These are phyloP conservation scores for Diospyros lotus DNA, from an alignment of 148 eudicot genomes.

Conservation along the genomic window DNA sequence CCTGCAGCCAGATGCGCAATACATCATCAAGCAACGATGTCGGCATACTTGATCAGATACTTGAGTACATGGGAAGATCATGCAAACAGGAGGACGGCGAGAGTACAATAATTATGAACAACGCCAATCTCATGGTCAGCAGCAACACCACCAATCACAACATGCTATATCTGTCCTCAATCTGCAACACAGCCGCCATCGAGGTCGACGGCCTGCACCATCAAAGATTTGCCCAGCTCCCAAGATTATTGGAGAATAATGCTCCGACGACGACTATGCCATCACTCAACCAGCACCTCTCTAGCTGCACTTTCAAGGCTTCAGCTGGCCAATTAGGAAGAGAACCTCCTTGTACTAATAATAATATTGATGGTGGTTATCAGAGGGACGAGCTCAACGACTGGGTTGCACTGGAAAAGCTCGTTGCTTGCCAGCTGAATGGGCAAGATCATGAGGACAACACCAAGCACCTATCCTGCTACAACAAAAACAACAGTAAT, in stretches of 20 bases:
- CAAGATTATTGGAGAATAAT: constrained; percentile 17
- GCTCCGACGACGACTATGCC: constrained; percentile 1
- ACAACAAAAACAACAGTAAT: neutral
- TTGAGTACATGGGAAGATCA: constrained; percentile 28
- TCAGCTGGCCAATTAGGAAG: constrained; percentile 6
- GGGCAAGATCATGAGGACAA: constrained; percentile 25
- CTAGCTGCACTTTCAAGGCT: neutral
- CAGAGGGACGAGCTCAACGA: constrained; percentile 15
- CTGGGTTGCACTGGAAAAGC: constrained; percentile 45
- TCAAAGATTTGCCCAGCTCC: constrained; percentile 34
- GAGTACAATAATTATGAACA: neutral
- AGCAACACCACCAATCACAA: neutral
- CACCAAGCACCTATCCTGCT: constrained; percentile 19
- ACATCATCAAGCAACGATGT: constrained; percentile 8
- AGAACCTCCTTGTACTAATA: constrained; percentile 7
- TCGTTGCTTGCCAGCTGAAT: constrained; percentile 56
- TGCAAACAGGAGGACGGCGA: constrained; percentile 26
- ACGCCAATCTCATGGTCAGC: neutral
- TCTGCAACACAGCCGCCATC: neutral
- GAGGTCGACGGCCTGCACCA: neutral
- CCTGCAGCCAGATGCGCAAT: neutral
- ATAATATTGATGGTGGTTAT: neutral
- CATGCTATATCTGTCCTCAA: constrained; percentile 8
- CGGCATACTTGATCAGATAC: constrained; percentile 32
- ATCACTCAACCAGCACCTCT: neutral